phyloP scores from a whole-genome alignment of 176 grass and related monocot genomes.

The Aegilops umbellulata region DNA sequence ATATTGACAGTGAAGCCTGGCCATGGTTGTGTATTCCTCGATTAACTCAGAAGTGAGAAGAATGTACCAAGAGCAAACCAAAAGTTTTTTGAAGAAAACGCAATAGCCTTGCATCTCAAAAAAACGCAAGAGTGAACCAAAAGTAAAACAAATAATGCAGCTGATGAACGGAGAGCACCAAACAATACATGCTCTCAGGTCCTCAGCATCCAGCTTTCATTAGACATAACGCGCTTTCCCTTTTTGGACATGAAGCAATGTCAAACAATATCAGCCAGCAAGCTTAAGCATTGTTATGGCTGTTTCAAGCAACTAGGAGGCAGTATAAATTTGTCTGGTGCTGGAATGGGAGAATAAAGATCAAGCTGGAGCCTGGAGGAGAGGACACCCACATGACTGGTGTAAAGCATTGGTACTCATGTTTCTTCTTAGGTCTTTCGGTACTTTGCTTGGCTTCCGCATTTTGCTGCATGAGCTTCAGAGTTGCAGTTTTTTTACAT shows the following conservation, averaged over 20 bases:
- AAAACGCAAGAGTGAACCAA: neutral
- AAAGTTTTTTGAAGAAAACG: no score
- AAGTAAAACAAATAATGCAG: constrained; percentile 7
- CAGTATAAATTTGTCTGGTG: neutral
- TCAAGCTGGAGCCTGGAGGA: neutral
- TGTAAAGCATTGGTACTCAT: neutral
- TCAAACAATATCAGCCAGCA: neutral
- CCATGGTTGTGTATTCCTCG: neutral
- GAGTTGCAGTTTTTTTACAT: neutral
- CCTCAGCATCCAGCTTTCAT: neutral
- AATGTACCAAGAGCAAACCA: neutral
- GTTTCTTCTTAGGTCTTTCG: neutral
- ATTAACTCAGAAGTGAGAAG: neutral
- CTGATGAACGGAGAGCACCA: neutral
- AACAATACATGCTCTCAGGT: neutral
- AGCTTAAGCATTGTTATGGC: constrained; percentile 7
- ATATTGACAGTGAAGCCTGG: neutral
- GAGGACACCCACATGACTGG: neutral
- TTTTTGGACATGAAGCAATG: neutral
- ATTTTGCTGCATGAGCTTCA: constrained; percentile 10
- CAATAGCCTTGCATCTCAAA: no score
- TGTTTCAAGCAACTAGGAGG: neutral
- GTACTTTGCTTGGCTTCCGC: neutral
- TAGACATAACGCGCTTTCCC: neutral
- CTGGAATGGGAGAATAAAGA: neutral